These are phyloP conservation scores for Gossypium trilobum DNA, from an alignment of 441 rosid genomes.

Conservation along the genomic window DNA sequence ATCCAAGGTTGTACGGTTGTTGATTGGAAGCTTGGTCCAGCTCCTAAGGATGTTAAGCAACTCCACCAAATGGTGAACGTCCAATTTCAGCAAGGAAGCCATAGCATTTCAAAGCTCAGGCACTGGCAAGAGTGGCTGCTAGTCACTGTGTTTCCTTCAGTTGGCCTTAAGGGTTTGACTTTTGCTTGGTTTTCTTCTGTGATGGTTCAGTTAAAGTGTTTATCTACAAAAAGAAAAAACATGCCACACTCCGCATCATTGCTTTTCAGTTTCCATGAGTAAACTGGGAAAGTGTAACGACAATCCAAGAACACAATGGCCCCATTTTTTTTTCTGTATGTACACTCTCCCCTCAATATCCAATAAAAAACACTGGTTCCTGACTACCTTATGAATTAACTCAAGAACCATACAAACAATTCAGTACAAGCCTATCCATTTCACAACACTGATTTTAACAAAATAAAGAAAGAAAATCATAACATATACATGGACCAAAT, in stretches of 20 bases:
- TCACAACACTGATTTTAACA: not conserved
- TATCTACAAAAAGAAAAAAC: not conserved
- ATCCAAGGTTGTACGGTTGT: too few species aligned
- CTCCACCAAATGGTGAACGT: too few species aligned
- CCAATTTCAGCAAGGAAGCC: too few species aligned
- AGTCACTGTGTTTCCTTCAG: too few species aligned
- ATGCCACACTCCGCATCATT: not conserved
- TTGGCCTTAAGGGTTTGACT: too few species aligned
- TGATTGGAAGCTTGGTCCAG: too few species aligned
- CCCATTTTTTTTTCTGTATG: not conserved
- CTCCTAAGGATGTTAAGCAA: too few species aligned
- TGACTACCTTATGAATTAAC: not conserved
- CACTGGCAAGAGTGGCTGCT: too few species aligned
- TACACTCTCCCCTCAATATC: not conserved
- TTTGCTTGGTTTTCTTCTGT: too few species aligned
- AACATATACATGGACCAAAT: not conserved
- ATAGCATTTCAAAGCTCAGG: too few species aligned
- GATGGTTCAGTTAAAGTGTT: too few species aligned
- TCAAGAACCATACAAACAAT: not conserved
- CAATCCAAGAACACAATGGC: not conserved
- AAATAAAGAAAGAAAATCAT: not conserved
- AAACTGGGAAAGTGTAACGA: not conserved
- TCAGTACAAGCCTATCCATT: not conserved
- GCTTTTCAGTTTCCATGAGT: not conserved
- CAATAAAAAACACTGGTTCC: not conserved